Evolutionary conservation across 169 alveolate genomes (phyloP), one percentile per base, ranked within the genome.

Genomic region (Eimeria acervulina): DNA sequence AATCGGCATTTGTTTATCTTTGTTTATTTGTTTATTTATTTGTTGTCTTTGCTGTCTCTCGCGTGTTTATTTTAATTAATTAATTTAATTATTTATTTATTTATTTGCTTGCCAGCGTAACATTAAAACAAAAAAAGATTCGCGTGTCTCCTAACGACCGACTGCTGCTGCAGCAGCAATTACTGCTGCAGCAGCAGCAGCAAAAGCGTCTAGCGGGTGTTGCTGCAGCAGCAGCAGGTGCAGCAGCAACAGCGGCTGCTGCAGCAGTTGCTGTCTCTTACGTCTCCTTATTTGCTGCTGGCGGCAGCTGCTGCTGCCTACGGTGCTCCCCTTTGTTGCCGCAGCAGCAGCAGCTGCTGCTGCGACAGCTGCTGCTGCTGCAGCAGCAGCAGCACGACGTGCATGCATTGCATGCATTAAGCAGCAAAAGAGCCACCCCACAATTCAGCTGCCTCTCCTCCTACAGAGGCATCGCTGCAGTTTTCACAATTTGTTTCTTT

Each of bases 151-250:
- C 21, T 55, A 55, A 21, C 68, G 21, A 21, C 68, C 13, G 21
- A 55, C 68, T 15, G n/a, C 13, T 15, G 68, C 68, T 15, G 68
- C 21, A 55, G 68, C 68, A 55, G 68, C 81, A 70, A 28, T 10
- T 26, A 19, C 85, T 17, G 47, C 17, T 7, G 28, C 55, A 38
- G 28, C 28, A 74, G 28, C 23, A 36, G n/a, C 28, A 36, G 23
- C 26, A 33, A 70, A 70, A 70, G 31, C 12, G 31, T 17, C 15
- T 17, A 17, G 36, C 26, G 10, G 36, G 40, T 70, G 81, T 10
- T 78, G 68, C 89, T 38, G 89, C 63, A 36, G 89, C 89, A 36
- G 89, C 83, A n/a, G 83, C 83, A 72, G 42, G 10, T 8, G 74
- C 74, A 63, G 74, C 74, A 47, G 55, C 55, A 47, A 12, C 55